Evolutionary conservation across 306 rosid genomes (phyloP), one percentile per base, ranked within the genome.

Genomic region (Vigna radiata): DNA sequence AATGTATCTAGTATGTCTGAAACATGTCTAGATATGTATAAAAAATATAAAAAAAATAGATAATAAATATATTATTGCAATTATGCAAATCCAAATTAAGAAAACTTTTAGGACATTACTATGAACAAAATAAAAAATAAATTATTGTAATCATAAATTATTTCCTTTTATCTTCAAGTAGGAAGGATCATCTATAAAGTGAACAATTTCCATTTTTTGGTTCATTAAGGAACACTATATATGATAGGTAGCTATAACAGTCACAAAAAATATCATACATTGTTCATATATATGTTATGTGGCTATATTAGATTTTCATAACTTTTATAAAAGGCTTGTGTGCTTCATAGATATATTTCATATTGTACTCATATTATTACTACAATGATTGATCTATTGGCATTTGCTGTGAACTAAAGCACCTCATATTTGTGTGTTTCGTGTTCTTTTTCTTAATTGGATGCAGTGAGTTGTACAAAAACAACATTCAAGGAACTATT

Each of bases 391-490:
- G 61, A 49, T 18, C 50, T 4, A 23, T 1, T 48, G 18, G 10
- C 27, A 47, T 60, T 64, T 62, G 23, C 5, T 1, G 36, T 72
- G 15, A 15, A 12, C 69, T 77, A 29, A 54, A 72, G 61, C 50
- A 10, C 64, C 68, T 63, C 31, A 36, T 43, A 48, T 72, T 67
- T 44, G 31, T 11, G 69, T 23, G 39, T 55, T 82, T 55, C 49
- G 23, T 23, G 39, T 60, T 56, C 3, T 56, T 64, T 53, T 59
- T 79, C 10, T 41, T 41, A 41, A 63, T 25, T 79, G 53, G 61
- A 60, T 83, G 85, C 41, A 94, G 98, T 84, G 98, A 94, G 84
- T 90, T 94, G 61, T 92, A 94, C 88, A 90, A 92, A 80, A 94
- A 94, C 89, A 90, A 85, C 82, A 94, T 94, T 84, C 91, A 90